These are phyloP conservation scores for Hapsidospora chrysogenum DNA, from an alignment of 495 filamentous ascomycete genomes.

Conservation along the genomic window DNA sequence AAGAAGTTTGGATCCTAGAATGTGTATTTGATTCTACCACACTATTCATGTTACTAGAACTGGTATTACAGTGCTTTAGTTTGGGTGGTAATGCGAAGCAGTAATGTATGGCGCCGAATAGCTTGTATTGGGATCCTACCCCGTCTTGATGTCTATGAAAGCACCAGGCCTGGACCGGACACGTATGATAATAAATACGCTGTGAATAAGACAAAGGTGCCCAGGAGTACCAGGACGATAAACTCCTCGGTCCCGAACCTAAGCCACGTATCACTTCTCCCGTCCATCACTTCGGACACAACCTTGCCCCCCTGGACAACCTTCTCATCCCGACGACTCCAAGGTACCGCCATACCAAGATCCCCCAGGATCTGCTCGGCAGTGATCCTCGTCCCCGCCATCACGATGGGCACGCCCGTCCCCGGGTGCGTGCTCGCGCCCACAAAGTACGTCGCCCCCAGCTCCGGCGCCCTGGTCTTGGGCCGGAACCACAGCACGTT, in stretches of 20 bases:
- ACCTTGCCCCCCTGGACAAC: background rate
- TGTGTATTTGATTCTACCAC: no score
- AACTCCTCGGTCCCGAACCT: background rate
- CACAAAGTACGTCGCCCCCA: constrained; percentile 43
- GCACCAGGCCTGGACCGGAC: no score
- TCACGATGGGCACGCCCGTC: constrained; percentile 51
- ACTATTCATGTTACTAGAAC: no score
- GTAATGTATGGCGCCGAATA: background rate
- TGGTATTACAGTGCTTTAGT: no score
- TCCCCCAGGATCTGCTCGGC: constrained; percentile 36
- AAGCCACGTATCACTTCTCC: background rate
- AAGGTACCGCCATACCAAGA: constrained; percentile 19
- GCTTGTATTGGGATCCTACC: no score
- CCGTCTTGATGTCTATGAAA: no score
- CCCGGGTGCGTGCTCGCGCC: constrained; percentile 57
- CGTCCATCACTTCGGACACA: background rate
- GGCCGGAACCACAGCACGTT: constrained; percentile 54
- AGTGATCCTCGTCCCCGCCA: constrained; percentile 47
- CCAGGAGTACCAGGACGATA: background rate
- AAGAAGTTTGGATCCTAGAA: constrained; percentile 14
- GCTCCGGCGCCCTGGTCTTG: constrained; percentile 29
- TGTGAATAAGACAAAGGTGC: background rate
- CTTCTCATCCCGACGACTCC: constrained; percentile 12
- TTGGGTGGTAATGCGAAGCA: no score
- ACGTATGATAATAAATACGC: no score